Conservation (phyloP, 257 asterid species). For the Fraxinus quadrangulata region DNA sequence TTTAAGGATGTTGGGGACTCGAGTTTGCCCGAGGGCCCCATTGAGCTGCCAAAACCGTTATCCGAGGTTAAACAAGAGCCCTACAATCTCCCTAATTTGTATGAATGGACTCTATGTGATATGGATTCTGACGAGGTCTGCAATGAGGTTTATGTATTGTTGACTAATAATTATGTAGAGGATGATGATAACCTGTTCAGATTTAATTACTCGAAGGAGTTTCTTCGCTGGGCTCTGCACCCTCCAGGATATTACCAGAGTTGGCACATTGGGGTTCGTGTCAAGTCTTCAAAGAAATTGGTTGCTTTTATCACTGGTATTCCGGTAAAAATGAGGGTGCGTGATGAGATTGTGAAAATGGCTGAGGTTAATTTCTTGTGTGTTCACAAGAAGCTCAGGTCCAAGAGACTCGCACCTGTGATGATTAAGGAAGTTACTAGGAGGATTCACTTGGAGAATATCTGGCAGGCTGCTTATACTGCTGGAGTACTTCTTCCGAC, state of each 20-base stretch:
- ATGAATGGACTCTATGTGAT: constrained; percentile 55
- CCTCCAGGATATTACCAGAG: constrained; percentile 47
- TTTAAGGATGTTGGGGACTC: constrained; percentile 46
- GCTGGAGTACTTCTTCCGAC: constrained; percentile 59
- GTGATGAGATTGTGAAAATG: constrained; percentile 41
- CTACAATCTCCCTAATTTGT: constrained; percentile 52
- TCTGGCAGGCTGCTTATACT: constrained; percentile 63
- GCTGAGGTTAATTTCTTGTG: constrained; percentile 59
- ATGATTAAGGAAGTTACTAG: constrained; percentile 60
- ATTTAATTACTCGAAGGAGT: constrained; percentile 58
- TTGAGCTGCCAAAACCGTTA: constrained; percentile 45
- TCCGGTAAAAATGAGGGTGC: constrained; percentile 49
- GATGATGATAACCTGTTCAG: constrained; percentile 60
- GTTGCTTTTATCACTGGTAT: constrained; percentile 56
- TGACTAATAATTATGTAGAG: constrained; percentile 53
- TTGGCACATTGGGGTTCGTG: constrained; percentile 65
- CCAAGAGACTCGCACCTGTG: constrained; percentile 59
- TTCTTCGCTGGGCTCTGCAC: constrained; percentile 56
- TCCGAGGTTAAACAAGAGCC: constrained; percentile 63
- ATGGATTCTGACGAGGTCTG: constrained; percentile 50
- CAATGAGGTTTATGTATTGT: constrained; percentile 49
- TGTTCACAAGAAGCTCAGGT: constrained; percentile 59
- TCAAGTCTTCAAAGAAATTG: constrained; percentile 42
- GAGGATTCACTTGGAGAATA: constrained; percentile 52
- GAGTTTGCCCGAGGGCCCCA: constrained; percentile 55